Conservation (phyloP, 768 basidiomycete genomes). For the Leucosporidium scottii region DNA sequence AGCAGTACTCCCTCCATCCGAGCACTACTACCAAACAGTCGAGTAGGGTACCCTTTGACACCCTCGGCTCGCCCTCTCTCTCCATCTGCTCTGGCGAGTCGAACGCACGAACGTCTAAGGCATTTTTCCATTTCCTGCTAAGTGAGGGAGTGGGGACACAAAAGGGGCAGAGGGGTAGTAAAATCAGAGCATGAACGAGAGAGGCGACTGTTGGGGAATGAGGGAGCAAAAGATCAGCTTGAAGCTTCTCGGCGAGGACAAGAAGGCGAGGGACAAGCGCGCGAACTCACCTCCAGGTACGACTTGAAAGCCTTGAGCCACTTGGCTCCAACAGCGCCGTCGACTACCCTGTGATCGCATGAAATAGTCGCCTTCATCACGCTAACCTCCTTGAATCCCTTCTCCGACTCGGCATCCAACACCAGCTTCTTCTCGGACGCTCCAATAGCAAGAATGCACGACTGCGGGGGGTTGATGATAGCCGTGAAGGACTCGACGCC, state of each 20-base stretch:
- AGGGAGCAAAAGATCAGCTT: not conserved
- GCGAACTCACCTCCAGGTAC: conserved; percentile 29
- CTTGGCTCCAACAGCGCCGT: conserved; percentile 87
- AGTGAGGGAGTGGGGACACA: not conserved
- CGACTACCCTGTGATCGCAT: conserved; percentile 90
- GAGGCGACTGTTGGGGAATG: conserved; percentile 20
- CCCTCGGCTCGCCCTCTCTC: too few species aligned
- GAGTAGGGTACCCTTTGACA: too few species aligned
- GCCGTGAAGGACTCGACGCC: conserved; percentile 86
- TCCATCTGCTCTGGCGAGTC: too few species aligned
- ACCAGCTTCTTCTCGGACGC: conserved; percentile 76
- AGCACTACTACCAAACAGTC: too few species aligned
- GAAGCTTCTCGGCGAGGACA: not conserved
- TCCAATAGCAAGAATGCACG: conserved; percentile 94
- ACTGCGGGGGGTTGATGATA: conserved; percentile 98
- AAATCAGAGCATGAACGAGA: conserved; percentile 34
- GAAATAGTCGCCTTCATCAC: conserved; percentile 95
- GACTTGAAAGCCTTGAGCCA: conserved; percentile 50
- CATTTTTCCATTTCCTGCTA: not conserved
- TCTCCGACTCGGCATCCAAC: conserved; percentile 79
- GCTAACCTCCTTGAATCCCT: conserved; percentile 86
- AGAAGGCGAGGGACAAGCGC: not conserved
- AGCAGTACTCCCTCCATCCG: too few species aligned
- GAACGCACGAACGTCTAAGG: too few species aligned
- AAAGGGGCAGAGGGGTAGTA: not conserved